Base-by-base conservation (phyloP, 805 yeast genomes). In the Candida ipomoeae region DNA sequence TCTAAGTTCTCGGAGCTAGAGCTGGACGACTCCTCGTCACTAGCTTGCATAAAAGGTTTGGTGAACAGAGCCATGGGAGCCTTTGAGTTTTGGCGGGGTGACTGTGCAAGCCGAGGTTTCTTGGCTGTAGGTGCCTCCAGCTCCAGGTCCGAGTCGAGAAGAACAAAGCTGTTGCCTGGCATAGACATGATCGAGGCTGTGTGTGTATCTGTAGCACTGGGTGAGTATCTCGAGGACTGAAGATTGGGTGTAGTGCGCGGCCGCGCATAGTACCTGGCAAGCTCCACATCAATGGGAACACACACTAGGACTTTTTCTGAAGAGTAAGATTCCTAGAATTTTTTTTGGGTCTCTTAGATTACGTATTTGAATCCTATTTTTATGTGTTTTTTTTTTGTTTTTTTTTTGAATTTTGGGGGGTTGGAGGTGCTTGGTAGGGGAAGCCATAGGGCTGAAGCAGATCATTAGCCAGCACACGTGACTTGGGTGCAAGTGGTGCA, bases 101-200 rank as follows among this genome's bases (percentile, higher is more conserved):
- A 29, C 26, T 36, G 39, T 18, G 23, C 21, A 14, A 51, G 44
- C 43, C 48, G 51, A 7, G 36, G 50, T 38, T 40, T 54, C 31
- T 57, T 57, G 20, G 51, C 44, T 26, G 40, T 49, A 17, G 40
- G 14, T 6, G 14, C 31, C 26, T 50, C 58, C 33, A 46, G 47
- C 38, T 54, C 61, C 37, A 56, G 50, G 34, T 56, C 61, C 17
- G 58, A 54, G 48, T 57, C 59, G 36, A 57, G 34, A 17, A 55
- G 58, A 40, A 56, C 43, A 32, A 54, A 49, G 18, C 46, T 51
- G 37, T 42, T 31, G 36, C 15, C 45, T 20, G 45, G 45, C 38
- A 26, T n/a, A 35, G 46, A 44, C 46, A 44, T 44, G 40, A 15
- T 20, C 18, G 14, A 20, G 31, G 31, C 14, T n/a, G 31, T 35